Evolutionary conservation across 495 filamentous ascomycete genomes (phyloP), one percentile per base, ranked within the genome.

Genomic region (Tirmania nivea): DNA sequence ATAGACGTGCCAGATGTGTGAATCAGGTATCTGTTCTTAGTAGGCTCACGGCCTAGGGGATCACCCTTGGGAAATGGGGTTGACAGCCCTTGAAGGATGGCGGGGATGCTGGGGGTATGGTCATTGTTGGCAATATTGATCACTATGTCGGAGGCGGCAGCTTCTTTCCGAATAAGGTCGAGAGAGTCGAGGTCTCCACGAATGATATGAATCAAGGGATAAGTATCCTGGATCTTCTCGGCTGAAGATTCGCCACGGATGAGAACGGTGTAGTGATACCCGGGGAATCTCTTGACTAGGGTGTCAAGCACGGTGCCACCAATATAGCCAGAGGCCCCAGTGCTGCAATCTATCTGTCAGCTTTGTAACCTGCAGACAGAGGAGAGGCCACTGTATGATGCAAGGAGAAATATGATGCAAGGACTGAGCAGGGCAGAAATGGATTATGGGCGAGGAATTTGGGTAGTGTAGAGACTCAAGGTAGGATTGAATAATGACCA

Each of bases 1-100:
- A 79, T 74, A 31, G 74, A 77, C 0, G 77, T 78, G 8, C 79
- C 78, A 0, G 74, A 77, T 2, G 75, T 79, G 57, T 81, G 79
- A 42, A 83, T 81, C 6, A 72, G 52, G 63, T 73, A 80, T 42
- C 36, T 2, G 17, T 7, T 12, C 5, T 25, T 25, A 2, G 25
- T 1, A 6, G 70, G 61, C 16, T 70, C 72, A 10, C 61, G 65
- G 52, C 67, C 64, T 31, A 69, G 35, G 4, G 3, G 12, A 14
- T 45, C 7, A 45, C 7, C 39, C 25, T 25, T 5, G 39, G 7
- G 39, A 17, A 45, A 45, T 12, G 39, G 39, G 39, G 39, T 45
- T 14, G 39, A 45, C 12, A 2, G 39, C 12, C 39, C 7, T 12
- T 17, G 39, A 17, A 2, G 39, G 7, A 2, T 45, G 39, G 12